Percentiles rank a stretch among this genome's conserved stretches.
phyloP scores from a whole-genome alignment of 306 rosid genomes.

The Geum urbanum region DNA sequence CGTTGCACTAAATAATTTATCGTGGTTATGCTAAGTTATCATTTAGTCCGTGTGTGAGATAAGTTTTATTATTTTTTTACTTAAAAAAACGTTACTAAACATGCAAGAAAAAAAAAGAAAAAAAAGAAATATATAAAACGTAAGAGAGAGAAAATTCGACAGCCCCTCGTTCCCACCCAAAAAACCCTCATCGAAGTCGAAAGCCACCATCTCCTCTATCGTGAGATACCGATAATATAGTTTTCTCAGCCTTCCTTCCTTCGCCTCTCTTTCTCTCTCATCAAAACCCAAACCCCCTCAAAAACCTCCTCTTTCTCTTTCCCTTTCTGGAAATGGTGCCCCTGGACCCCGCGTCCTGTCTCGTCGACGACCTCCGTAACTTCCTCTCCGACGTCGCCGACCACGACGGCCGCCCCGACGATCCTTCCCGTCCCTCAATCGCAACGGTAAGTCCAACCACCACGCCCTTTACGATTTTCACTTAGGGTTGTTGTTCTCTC shows the following conservation, averaged over 20 bases:
- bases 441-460: conserved; percentile 65
- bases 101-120: not conserved
- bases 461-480: not conserved
- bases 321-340: conserved; percentile 55
- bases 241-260: conserved; percentile 1
- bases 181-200: conserved; percentile 24
- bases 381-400: conserved; percentile 55
- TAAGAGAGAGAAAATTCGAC: conserved; percentile 18
- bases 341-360: conserved; percentile 26
- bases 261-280: conserved; percentile 28
- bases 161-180: conserved; percentile 39
- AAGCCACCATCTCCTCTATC: not conserved
- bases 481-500: not conserved
- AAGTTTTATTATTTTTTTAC: no score
- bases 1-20: no score
- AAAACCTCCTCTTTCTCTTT: conserved; percentile 7
- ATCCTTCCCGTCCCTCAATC: conserved; percentile 36
- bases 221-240: conserved; percentile 17
- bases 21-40: no score
- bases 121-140: not conserved
- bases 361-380: conserved; percentile 65
- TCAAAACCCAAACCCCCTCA: no score
- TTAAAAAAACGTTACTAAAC: conserved; percentile 1
- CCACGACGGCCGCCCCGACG: conserved; percentile 39
- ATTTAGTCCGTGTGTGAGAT: no score